Percentiles rank a stretch among this genome's conserved stretches.
These are phyloP conservation scores for Jacaranda mimosifolia DNA, from an alignment of 257 asterid species.

Conservation along the genomic window DNA sequence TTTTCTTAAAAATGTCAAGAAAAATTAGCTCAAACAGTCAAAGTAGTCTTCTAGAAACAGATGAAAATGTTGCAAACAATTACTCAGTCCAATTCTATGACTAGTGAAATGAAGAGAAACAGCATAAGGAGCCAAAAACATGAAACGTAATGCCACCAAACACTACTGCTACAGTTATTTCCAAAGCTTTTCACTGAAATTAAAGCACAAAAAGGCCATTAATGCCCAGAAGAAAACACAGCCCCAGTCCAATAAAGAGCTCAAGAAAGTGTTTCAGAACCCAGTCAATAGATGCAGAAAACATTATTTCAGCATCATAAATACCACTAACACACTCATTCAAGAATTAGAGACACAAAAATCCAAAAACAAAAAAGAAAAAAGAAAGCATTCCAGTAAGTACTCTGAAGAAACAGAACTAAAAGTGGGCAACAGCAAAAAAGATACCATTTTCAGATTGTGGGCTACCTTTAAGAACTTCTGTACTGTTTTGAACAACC, in stretches of 20 bases:
- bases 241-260: constrained; percentile 47
- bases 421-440: constrained; percentile 50
- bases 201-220: constrained; percentile 46
- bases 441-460: constrained; percentile 62
- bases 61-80: constrained; percentile 37
- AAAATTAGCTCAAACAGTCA: constrained; percentile 22
- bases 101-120: constrained; percentile 41
- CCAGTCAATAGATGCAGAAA: constrained; percentile 52
- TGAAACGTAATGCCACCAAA: constrained; percentile 45
- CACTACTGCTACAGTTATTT: constrained; percentile 45
- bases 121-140: constrained; percentile 42
- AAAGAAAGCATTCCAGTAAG: constrained; percentile 43
- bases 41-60: constrained; percentile 33
- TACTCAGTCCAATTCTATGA: constrained; percentile 25
- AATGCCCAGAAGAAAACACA: constrained; percentile 47
- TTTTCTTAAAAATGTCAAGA: constrained; percentile 10
- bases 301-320: constrained; percentile 52
- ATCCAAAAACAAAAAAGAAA: not conserved
- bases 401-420: constrained; percentile 52
- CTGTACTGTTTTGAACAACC: constrained; percentile 40
- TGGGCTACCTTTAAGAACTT: constrained; percentile 52
- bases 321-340: constrained; percentile 41
- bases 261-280: constrained; percentile 46
- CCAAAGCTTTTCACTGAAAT: constrained; percentile 56
- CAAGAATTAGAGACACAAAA: constrained; percentile 32